phyloP scores from a whole-genome alignment of 1,139 yeast species.

The Kodamaea ohmeri region DNA sequence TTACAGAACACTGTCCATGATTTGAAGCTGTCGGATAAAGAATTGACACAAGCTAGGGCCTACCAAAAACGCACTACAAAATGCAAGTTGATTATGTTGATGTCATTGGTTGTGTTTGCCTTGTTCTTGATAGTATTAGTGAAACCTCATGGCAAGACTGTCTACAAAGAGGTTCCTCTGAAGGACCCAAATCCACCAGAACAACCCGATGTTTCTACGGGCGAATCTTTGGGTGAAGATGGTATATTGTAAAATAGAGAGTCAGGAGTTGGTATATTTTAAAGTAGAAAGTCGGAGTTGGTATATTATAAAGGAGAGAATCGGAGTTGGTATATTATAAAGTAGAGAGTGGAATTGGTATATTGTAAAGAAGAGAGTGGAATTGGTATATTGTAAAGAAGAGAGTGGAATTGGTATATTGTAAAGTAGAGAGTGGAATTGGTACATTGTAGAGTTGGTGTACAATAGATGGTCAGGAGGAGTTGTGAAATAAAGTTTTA shows the following conservation, averaged over 20 bases:
- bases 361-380: too few relatives aligned
- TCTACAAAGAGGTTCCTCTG: constrained; percentile 19
- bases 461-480: too few relatives aligned
- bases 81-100: constrained; percentile 78
- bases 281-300: too few relatives aligned
- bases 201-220: background rate
- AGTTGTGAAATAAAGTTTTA: too few relatives aligned
- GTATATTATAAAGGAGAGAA: too few relatives aligned
- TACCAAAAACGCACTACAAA: constrained; percentile 89
- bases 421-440: too few relatives aligned
- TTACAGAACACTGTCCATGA: constrained; percentile 75
- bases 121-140: constrained; percentile 68
- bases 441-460: too few relatives aligned
- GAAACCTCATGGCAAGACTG: constrained; percentile 49
- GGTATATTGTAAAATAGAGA: background rate
- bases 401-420: too few relatives aligned
- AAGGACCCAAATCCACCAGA: too few relatives aligned
- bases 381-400: too few relatives aligned
- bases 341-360: background rate
- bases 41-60: constrained; percentile 68
- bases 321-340: too few relatives aligned
- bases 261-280: background rate
- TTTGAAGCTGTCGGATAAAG: constrained; percentile 73
- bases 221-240: constrained; percentile 1
- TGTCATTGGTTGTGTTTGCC: constrained; percentile 68